Conservation (phyloP, 2,329 filamentous ascomycete genomes). For the Microsporum ferrugineum region DNA sequence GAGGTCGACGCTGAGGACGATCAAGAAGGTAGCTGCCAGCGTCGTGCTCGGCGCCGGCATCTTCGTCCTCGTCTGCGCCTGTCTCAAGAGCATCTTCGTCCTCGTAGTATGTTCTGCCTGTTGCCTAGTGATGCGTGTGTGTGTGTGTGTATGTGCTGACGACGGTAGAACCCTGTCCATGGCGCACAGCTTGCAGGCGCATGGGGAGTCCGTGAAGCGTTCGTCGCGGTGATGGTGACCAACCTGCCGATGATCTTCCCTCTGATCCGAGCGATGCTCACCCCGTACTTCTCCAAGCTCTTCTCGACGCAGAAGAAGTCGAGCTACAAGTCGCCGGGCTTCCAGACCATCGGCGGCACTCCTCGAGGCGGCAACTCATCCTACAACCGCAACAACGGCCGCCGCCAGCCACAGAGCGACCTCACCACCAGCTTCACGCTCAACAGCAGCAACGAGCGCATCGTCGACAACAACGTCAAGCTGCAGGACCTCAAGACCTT, state of each 20-base stretch:
- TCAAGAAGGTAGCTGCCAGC: conserved; percentile 43
- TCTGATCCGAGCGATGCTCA: conserved; percentile 21
- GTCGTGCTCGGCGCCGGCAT: conserved; percentile 46
- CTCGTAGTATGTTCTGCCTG: conserved; percentile 26
- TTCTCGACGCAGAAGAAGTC: conserved; percentile 16
- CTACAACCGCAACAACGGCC: background rate
- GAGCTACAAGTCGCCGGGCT: conserved; percentile 16
- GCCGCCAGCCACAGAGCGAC: conserved; percentile 17
- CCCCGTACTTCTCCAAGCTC: conserved; percentile 15
- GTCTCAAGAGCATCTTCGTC: conserved; percentile 45
- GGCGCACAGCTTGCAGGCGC: conserved; percentile 33
- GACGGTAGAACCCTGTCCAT: conserved; percentile 13
- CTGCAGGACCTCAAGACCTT: conserved; percentile 27
- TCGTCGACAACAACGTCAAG: conserved; percentile 33
- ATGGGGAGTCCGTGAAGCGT: conserved; percentile 38
- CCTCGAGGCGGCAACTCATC: conserved; percentile 18
- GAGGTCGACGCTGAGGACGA: conserved; percentile 38
- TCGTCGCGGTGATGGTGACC: conserved; percentile 34
- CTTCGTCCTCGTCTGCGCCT: conserved; percentile 45
- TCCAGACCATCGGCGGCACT: conserved; percentile 34
- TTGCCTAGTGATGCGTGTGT: background rate
- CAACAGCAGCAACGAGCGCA: conserved; percentile 36
- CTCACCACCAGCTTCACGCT: conserved; percentile 24
- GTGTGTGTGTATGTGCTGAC: conserved; percentile 8
- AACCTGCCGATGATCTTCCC: conserved; percentile 37